Evolutionary conservation across 352 stramenopile genomes (phyloP), one percentile per base, ranked within the genome.

Genomic region (Globisporangium emineosum): DNA sequence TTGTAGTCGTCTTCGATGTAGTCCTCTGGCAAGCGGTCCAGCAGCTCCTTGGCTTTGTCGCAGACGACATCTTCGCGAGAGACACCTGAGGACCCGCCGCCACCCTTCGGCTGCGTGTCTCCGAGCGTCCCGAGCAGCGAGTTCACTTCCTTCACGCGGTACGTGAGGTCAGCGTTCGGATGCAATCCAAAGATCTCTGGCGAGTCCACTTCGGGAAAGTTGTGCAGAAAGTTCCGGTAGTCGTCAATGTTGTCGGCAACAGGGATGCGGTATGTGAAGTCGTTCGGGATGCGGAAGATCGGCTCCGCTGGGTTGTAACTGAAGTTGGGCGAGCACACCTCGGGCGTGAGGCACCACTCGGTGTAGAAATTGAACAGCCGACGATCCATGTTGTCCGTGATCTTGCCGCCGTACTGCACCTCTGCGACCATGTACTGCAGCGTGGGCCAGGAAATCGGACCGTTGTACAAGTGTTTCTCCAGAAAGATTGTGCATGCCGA

Each of bases 391-490:
- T 98, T 98, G 77, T 99, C 97, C 10, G 97, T 99, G 69, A 99
- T 99, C 72, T 99, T 99, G 68, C 97, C 97, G 47, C 97, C 97
- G 77, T 99, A 99, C 69, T 99, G 94, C 13, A 98, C 96, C 73
- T 99, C 97, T 9, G 93, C 91, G 29, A 99, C 96, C 96, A 99
- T 99, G 77, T 99, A 99, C 83, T 99, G 94, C 63, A 99, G 93
- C 25, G 97, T 99, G 8, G 89, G 88, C 97, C 97, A 99, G 63
- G 93, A 98, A 71, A 99, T 99, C 47, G 95, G 94, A 2, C 95
- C 96, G 69, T 98, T 98, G 86, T 99, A 99, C 56, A 99, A 65
- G 68, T 99, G 96, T 68, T 99, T 99, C 76, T 99, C 97, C 59
- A 99, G 83, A 77, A 99, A 99, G 32, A 98, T 94, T 30, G 98